A percentile compares a stretch with the other conserved stretches of the same genome.
These are phyloP conservation scores for Ministeria vibrans DNA, from an alignment of 78 protist species.

Conservation along the genomic window DNA sequence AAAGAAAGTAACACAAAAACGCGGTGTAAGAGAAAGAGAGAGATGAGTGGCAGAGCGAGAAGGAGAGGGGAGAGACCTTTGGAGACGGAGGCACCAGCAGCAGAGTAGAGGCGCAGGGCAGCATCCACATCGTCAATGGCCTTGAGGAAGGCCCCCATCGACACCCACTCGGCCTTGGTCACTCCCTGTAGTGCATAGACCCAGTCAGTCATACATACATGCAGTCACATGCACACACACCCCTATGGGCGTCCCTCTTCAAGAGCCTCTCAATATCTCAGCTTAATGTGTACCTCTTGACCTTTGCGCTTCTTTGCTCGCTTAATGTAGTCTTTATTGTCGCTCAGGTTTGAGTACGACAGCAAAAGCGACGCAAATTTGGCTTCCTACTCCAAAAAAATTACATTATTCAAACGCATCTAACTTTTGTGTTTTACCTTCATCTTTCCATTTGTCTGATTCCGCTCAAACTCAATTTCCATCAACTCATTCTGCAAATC, in stretches of 20 bases:
- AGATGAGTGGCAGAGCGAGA: neutral
- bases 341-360: neutral
- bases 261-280: too few relatives aligned
- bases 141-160: neutral
- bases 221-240: neutral
- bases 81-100: neutral
- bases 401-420: too few relatives aligned
- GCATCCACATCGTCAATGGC: neutral
- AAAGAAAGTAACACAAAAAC: neutral
- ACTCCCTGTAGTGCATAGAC: too few relatives aligned
- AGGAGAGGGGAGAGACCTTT: neutral
- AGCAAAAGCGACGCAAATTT: neutral
- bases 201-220: too few relatives aligned
- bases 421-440: too few relatives aligned
- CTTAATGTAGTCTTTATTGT: neutral
- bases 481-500: neutral
- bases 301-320: neutral
- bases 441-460: too few relatives aligned
- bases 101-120: neutral
- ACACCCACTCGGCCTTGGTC: neutral
- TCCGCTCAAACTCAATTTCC: neutral
- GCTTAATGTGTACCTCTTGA: neutral
- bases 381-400: too few relatives aligned
- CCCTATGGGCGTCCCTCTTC: too few relatives aligned
- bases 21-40: neutral